phyloP scores from a whole-genome alignment of 768 basidiomycete species.

The Piloderma croceum region DNA sequence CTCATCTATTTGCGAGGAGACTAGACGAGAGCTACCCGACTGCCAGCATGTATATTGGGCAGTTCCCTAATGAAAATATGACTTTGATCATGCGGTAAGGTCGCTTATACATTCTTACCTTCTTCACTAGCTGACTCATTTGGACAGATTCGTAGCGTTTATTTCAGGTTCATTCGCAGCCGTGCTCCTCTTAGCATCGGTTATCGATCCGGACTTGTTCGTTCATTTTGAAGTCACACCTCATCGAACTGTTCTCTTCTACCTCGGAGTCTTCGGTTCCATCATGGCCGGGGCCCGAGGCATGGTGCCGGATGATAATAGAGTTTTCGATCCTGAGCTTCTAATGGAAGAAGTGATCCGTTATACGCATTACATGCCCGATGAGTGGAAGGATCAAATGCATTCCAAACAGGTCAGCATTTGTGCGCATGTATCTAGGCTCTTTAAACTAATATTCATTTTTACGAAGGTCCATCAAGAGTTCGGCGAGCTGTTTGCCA shows the following conservation, averaged over 20 bases:
- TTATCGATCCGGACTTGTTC: slow-evolving; percentile 90
- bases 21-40: slow-evolving; percentile 84
- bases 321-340: slow-evolving; percentile 89
- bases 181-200: slow-evolving; percentile 86
- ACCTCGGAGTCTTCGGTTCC: slow-evolving; percentile 81
- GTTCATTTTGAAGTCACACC: slow-evolving; percentile 93
- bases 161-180: slow-evolving; percentile 95
- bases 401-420: slow-evolving; percentile 76
- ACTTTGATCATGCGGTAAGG: slow-evolving; percentile 84
- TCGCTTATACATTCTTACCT: not conserved
- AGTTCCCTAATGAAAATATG: slow-evolving; percentile 94
- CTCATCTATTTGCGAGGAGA: slow-evolving; percentile 84
- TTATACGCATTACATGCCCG: slow-evolving; percentile 95
- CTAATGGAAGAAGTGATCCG: slow-evolving; percentile 89
- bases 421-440: not conserved
- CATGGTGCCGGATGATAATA: slow-evolving; percentile 93
- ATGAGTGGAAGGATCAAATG: slow-evolving; percentile 81
- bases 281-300: slow-evolving; percentile 86
- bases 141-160: slow-evolving; percentile 92
- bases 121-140: slow-evolving; percentile 1
- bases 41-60: slow-evolving; percentile 93
- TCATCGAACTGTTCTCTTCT: slow-evolving; percentile 91
- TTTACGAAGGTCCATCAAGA: slow-evolving; percentile 74
- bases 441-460: slow-evolving; percentile 4
- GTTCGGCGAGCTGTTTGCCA: slow-evolving; percentile 88